Base-by-base conservation (phyloP, 257 asterid species). In the Solanum ossicruentum region DNA sequence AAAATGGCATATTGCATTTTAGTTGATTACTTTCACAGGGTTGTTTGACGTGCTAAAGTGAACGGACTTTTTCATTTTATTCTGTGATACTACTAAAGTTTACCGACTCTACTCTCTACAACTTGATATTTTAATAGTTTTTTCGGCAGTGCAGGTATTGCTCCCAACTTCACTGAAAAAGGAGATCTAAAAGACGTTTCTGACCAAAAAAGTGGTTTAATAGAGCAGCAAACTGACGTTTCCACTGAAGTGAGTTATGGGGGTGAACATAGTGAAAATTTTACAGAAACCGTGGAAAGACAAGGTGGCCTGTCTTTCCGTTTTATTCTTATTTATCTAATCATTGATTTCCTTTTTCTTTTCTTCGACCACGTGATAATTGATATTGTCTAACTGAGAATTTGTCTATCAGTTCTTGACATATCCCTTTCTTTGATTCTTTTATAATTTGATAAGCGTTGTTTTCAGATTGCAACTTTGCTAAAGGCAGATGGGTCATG, bases 401-500 rank as follows among this genome's bases (percentile, higher is more conserved):
- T 47, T 75, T 75, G 17, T 77, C 28, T 77, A 77, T 45, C 60
- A 77, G 43, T 51, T 77, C 45, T 77, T 51, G 82, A 51, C 23
- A 4, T 77, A 51, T 47, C 61, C 45, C 57, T 75, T 73, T 15
- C 39, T 75, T 75, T 23, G 43, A 9, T 36, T 23, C 23, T 51
- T 49, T 10, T 15, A 2, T 77, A 77, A 26, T 77, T 13, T 21
- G 82, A 8, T 10, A 49, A 23, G 23, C 47, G 23, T 16, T 51
- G 65, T 52, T 77, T 91, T 63, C 93, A 97, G 99, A 84, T 43
- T 94, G 96, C 69, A 90, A 89, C 84, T 92, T 93, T 84, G 93
- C 90, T 87, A 92, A 90, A 92, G 99, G 99, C 82, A 94, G 93
- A 88, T 96, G 99, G 99, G 88, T 92, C 26, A 51, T 88, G 20